These are phyloP conservation scores for Macrolepiota albuminosa DNA, from an alignment of 768 basidiomycete species.

Conservation along the genomic window DNA sequence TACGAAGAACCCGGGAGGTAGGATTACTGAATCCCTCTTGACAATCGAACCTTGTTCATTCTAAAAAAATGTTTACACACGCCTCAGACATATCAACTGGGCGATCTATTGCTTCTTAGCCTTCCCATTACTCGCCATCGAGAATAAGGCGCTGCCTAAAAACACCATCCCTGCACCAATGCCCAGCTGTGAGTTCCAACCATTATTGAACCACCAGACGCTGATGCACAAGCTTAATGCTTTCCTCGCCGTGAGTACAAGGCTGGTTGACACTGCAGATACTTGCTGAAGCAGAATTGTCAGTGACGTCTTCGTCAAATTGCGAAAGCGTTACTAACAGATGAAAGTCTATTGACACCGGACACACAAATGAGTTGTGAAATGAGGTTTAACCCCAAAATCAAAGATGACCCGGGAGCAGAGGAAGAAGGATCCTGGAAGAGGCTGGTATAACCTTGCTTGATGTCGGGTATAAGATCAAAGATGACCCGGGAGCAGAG, in stretches of 20 bases:
- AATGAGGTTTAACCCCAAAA: constrained; percentile 59
- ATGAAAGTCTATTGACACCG: constrained; percentile 77
- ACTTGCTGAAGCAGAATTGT: constrained; percentile 44
- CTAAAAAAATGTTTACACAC: not conserved
- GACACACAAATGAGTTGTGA: constrained; percentile 80
- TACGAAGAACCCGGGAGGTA: not conserved
- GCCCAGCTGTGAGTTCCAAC: constrained; percentile 61
- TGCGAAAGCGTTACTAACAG: constrained; percentile 41
- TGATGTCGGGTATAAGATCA: constrained; percentile 54
- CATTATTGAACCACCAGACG: constrained; percentile 81
- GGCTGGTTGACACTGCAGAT: constrained; percentile 76
- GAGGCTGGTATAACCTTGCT: constrained; percentile 49
- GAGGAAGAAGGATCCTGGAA: constrained; percentile 28
- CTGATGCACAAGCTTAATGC: constrained; percentile 76
- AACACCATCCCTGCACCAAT: constrained; percentile 74
- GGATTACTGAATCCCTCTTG: not conserved
- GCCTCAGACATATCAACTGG: not conserved
- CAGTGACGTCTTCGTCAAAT: not conserved
- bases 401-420: constrained; percentile 43
- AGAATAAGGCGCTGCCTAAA: constrained; percentile 59
- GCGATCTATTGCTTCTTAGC: constrained; percentile 13
- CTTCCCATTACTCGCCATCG: constrained; percentile 22
- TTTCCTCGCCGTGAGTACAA: constrained; percentile 77
- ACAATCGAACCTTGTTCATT: not conserved
- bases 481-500: constrained; percentile 39